Conservation (phyloP, 2,329 filamentous ascomycete genomes). For the Trichophyton benhamiae region DNA sequence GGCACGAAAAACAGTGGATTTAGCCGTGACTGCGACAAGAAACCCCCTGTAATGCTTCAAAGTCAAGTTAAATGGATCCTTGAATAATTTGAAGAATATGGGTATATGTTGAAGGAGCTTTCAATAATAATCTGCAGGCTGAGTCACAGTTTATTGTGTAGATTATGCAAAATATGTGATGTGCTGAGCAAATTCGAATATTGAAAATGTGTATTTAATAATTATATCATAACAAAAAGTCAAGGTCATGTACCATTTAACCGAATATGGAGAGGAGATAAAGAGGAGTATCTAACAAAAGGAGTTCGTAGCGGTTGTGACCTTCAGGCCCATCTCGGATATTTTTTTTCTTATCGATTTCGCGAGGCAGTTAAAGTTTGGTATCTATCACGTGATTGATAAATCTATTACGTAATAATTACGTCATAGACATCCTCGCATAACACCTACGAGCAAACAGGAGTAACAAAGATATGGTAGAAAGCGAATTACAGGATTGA, state of each 20-base stretch:
- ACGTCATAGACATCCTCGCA: neutral
- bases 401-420: neutral
- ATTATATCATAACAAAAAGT: neutral
- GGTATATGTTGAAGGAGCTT: neutral
- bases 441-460: neutral
- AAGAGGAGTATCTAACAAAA: neutral
- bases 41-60: neutral
- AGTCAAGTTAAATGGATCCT: neutral
- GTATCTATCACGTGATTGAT: neutral
- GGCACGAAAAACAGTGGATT: neutral
- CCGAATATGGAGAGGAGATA: neutral
- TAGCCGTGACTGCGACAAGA: neutral
- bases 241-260: neutral
- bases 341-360: neutral
- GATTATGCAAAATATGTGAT: neutral
- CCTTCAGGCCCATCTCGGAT: neutral
- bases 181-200: neutral
- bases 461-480: neutral
- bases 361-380: neutral
- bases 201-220: too few relatives aligned
- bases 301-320: neutral
- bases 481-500: too few relatives aligned
- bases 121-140: neutral
- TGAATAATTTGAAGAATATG: neutral
- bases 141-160: neutral